phyloP scores from a whole-genome alignment of 148 eudicot genomes.

The Silene latifolia region DNA sequence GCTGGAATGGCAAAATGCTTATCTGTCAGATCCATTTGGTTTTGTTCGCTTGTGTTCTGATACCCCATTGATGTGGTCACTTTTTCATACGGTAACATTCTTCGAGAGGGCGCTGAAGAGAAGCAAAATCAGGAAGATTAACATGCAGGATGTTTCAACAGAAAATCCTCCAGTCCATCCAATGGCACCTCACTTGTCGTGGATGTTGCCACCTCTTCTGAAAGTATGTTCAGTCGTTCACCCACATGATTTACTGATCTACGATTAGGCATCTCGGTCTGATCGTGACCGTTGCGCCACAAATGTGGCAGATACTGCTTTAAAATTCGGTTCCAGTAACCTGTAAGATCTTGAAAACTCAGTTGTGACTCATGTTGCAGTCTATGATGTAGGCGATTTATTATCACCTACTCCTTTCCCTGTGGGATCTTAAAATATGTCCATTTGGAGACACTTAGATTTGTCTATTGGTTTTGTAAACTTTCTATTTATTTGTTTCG shows the following conservation, averaged over 20 bases:
- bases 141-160: slow-evolving; percentile 39
- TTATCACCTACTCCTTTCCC: neutral
- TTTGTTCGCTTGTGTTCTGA: slow-evolving; percentile 77
- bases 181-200: slow-evolving; percentile 81
- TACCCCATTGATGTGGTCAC: slow-evolving; percentile 87
- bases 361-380: neutral
- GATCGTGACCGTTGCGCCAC: too few relatives aligned
- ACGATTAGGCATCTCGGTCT: neutral
- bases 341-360: neutral
- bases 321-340: neutral
- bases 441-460: neutral
- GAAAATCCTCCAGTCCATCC: slow-evolving; percentile 53
- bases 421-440: neutral
- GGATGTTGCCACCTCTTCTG: slow-evolving; percentile 98
- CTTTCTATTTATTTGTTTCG: neutral
- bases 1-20: slow-evolving; percentile 84
- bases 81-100: slow-evolving; percentile 91
- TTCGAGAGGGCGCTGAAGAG: slow-evolving; percentile 97
- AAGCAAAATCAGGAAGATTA: slow-evolving; percentile 64
- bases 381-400: neutral
- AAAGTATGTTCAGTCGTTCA: slow-evolving; percentile 54
- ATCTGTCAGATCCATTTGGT: slow-evolving; percentile 79
- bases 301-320: neutral
- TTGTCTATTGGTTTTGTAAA: neutral
- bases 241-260: neutral